These are phyloP conservation scores for Sarocladiaceae sp. DNA, from an alignment of 2,329 filamentous ascomycete species.

Conservation along the genomic window DNA sequence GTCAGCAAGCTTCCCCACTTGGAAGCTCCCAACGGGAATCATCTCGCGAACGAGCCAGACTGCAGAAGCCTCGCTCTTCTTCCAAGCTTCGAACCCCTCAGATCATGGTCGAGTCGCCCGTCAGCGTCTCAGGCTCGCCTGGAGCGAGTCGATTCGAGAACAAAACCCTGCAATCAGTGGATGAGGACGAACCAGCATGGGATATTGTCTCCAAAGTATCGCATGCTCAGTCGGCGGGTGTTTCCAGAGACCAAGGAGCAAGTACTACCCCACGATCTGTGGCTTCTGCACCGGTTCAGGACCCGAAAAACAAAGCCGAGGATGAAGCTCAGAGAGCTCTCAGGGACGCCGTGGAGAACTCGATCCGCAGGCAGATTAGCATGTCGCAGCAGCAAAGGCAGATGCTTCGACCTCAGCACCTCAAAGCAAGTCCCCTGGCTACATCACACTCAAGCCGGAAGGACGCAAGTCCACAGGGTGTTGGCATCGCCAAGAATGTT, in stretches of 20 bases:
- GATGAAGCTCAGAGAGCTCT: slow-evolving; percentile 24
- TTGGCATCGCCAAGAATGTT: slow-evolving; percentile 4
- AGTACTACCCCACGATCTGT: slow-evolving; percentile 12
- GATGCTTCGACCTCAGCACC: slow-evolving; percentile 42
- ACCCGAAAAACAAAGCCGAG: slow-evolving; percentile 6
- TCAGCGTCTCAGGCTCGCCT: slow-evolving; percentile 19
- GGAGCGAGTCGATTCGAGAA: neutral
- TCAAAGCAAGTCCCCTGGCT: slow-evolving; percentile 11
- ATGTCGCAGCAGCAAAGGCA: slow-evolving; percentile 56
- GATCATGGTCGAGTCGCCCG: slow-evolving; percentile 30
- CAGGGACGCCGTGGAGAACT: slow-evolving; percentile 55
- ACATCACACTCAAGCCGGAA: slow-evolving; percentile 4
- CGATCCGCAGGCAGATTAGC: slow-evolving; percentile 63
- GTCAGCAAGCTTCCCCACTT: neutral
- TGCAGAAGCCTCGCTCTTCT: neutral
- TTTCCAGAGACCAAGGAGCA: slow-evolving; percentile 8
- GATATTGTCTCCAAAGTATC: slow-evolving; percentile 32
- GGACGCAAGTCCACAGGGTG: slow-evolving; percentile 9
- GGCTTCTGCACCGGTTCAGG: neutral
- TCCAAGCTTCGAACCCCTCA: slow-evolving; percentile 6
- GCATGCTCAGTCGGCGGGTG: slow-evolving; percentile 1
- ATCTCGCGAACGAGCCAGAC: neutral
- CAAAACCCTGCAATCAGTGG: neutral
- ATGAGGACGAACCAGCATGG: slow-evolving; percentile 35
- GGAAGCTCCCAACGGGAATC: neutral